Percentiles rank a stretch among this genome's conserved stretches.
These are phyloP conservation scores for Arthrocladium fulminans DNA, from an alignment of 2,329 filamentous ascomycete genomes.

Conservation along the genomic window DNA sequence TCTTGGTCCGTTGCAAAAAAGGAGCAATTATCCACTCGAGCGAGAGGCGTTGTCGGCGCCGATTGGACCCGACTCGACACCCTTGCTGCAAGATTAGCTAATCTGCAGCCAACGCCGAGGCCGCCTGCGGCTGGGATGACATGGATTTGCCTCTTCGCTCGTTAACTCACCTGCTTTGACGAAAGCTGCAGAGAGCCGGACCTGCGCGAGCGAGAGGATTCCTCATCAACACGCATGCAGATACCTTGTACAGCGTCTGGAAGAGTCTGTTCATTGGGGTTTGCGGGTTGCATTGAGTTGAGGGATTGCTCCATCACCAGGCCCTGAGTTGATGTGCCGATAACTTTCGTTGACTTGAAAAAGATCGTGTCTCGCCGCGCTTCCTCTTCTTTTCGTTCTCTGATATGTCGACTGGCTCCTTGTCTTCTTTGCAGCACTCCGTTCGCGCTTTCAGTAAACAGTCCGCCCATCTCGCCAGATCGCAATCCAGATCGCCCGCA, in stretches of 20 bases:
- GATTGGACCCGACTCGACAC: no score
- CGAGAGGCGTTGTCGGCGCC: no score
- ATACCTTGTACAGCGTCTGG: background rate
- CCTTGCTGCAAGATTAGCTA: no score
- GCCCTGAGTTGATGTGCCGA: background rate
- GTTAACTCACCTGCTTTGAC: background rate
- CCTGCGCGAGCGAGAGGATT: background rate
- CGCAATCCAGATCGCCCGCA: background rate
- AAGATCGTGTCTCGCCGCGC: background rate
- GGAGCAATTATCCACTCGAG: no score
- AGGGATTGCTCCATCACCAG: slow-evolving; percentile 6
- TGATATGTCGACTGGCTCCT: slow-evolving; percentile 19
- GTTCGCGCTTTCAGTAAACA: slow-evolving; percentile 6
- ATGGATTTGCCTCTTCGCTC: background rate
- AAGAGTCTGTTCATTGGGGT: background rate
- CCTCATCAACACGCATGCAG: background rate
- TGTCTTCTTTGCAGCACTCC: slow-evolving; percentile 5
- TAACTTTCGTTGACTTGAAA: background rate
- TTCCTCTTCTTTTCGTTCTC: slow-evolving; percentile 6
- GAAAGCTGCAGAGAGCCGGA: background rate
- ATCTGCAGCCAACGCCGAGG: no score
- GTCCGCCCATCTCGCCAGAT: background rate
- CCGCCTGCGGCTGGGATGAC: no score
- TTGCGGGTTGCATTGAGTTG: background rate
- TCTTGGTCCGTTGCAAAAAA: no score